Evolutionary conservation across 192 early-diverging fungal genomes (phyloP).

Genomic region (Linnemannia exigua): DNA sequence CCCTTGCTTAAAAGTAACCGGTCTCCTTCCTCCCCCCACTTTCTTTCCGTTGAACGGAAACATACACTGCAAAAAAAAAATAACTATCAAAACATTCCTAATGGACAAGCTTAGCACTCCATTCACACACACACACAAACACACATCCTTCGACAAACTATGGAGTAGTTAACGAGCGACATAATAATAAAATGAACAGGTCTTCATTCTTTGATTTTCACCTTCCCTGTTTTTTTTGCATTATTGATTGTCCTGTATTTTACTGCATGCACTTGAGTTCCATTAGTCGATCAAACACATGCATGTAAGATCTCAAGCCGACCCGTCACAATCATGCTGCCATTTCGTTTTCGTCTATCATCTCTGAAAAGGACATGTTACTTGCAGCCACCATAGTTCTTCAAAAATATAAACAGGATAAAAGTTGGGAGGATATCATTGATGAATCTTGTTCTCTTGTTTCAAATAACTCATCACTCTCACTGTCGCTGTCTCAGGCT

Average conservation of each 20-base stretch:
- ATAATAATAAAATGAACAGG: constrained; percentile 1
- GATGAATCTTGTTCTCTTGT: too few species aligned
- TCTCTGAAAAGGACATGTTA: too few species aligned
- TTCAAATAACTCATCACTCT: too few species aligned
- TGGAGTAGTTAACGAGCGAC: not conserved
- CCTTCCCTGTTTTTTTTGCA: not conserved
- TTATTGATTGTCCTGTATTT: not conserved
- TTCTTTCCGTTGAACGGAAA: not conserved
- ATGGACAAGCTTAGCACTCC: not conserved
- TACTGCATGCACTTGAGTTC: not conserved
- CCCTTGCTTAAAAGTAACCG: constrained; percentile 17
- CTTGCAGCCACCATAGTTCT: too few species aligned
- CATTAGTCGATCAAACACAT: too few species aligned
- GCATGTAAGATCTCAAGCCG: too few species aligned
- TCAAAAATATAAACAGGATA: too few species aligned
- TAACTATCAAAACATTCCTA: not conserved
- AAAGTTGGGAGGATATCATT: too few species aligned
- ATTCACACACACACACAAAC: not conserved
- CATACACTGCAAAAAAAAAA: too few species aligned
- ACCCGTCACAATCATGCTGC: too few species aligned
- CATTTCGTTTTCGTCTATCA: too few species aligned
- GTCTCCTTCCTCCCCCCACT: not conserved
- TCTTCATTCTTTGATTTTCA: not conserved
- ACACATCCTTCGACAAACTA: not conserved
- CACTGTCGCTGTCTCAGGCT: too few species aligned